Base-by-base conservation (phyloP, 495 filamentous ascomycete species). In the Annulohypoxylon maeteangense region DNA sequence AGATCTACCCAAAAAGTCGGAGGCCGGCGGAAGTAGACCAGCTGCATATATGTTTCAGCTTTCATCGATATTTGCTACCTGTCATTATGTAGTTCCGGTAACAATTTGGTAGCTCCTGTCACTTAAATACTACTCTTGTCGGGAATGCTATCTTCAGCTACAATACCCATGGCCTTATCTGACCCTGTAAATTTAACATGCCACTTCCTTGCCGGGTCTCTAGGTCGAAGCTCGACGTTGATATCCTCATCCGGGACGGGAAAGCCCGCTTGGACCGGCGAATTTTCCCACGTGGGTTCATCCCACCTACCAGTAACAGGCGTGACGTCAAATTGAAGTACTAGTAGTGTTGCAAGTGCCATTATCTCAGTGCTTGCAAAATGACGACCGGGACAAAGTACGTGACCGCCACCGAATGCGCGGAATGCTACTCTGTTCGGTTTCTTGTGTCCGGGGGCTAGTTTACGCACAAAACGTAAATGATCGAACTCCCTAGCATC, bases 281-380 rank as follows among this genome's bases (percentile, higher is more conserved):
- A 69, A 12, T 71, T 77, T 12, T 73, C 44, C 56, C 60, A 73
- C 11, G 68, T 68, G 4, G 69, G 66, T 53, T 75, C 67, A 22
- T 66, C 54, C 75, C 72, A 77, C 58, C 66, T 60, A 0, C 75
- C 67, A 4, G 23, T 59, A 11, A 58, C 53, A 0, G 75, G 72
- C 36, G 64, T 20, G 2, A 83, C 65, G 25, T 85, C 82, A 61
- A 81, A 85, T 45, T 80, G 74, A 6, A 80, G 60, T 18, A 81
- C 68, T 32, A 85, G 11, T 34, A 81, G 68, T 11, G 81, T 80
- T 12, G 80, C 70, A 47, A 79, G 34, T 20, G 75, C 56, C 63
- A 80, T 62, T 16, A 80, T 73, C 65, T 81, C 77, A 1, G 74
- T 74, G 10, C 68, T 77, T 8, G 76, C 79, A 57, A 81, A 82